These are phyloP conservation scores for Mesostigma viride DNA, from an alignment of 139 green algal genomes.

Conservation along the genomic window DNA sequence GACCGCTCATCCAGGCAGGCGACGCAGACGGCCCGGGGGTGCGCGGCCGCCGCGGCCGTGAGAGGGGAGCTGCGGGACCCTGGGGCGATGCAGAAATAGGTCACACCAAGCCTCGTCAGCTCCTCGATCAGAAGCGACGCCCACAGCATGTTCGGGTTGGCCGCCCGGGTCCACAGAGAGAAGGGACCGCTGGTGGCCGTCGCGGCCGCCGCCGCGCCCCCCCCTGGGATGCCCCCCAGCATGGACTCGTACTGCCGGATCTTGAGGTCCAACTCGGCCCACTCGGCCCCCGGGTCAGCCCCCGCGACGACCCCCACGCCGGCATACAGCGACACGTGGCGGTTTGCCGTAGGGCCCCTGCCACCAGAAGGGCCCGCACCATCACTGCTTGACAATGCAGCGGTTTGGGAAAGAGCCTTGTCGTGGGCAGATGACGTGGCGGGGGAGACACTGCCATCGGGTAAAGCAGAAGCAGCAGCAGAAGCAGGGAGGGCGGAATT, in stretches of 20 bases:
- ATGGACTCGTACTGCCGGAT: slow-evolving; percentile 46
- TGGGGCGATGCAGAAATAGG: slow-evolving; percentile 84
- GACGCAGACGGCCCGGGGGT: slow-evolving; percentile 62
- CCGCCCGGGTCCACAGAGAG: too few relatives aligned
- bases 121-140: slow-evolving; percentile 62
- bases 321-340: slow-evolving; percentile 64
- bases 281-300: slow-evolving; percentile 63
- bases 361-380: too few relatives aligned
- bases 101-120: slow-evolving; percentile 64
- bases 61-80: slow-evolving; percentile 86
- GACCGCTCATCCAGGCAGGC: slow-evolving; percentile 90
- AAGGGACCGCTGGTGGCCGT: too few relatives aligned
- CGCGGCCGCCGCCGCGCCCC: too few relatives aligned
- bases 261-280: slow-evolving; percentile 91
- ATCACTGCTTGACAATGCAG: too few relatives aligned
- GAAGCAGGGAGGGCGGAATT: too few relatives aligned
- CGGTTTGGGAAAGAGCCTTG: too few relatives aligned
- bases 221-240: slow-evolving; percentile 28
- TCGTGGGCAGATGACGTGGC: too few relatives aligned
- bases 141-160: slow-evolving; percentile 31
- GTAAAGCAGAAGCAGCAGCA: too few relatives aligned
- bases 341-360: too few relatives aligned
- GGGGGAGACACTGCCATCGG: too few relatives aligned
- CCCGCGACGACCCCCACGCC: slow-evolving; percentile 90
- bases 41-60: slow-evolving; percentile 59